Conservation (phyloP, 2,329 filamentous ascomycete species). For the Aspergillus ruber region DNA sequence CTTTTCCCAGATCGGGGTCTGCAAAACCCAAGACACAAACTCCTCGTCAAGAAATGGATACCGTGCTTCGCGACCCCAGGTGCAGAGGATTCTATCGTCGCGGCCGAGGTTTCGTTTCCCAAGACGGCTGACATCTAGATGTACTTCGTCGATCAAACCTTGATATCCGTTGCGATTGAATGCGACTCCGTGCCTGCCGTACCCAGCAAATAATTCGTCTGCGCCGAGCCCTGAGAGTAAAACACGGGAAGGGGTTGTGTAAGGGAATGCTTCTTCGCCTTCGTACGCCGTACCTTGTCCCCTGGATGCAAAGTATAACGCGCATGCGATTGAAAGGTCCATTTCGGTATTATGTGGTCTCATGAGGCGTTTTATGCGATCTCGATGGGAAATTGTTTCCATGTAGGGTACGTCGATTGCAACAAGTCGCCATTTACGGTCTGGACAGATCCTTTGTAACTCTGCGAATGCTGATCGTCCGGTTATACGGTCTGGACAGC, state of each 20-base stretch:
- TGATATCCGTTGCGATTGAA: constrained; percentile 63
- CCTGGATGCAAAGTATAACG: constrained; percentile 89
- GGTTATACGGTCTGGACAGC: constrained; percentile 84
- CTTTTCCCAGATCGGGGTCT: constrained; percentile 70
- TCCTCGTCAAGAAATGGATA: constrained; percentile 88
- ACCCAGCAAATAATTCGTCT: constrained; percentile 93
- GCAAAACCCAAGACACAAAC: constrained; percentile 74
- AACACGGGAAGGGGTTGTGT: constrained; percentile 68
- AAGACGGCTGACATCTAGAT: constrained; percentile 75
- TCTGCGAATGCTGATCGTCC: constrained; percentile 76
- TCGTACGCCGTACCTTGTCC: constrained; percentile 51
- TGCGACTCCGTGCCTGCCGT: constrained; percentile 73
- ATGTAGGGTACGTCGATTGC: constrained; percentile 71
- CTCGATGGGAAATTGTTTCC: constrained; percentile 64
- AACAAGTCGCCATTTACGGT: constrained; percentile 74
- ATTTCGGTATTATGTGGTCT: constrained; percentile 95
- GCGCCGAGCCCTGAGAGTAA: constrained; percentile 89
- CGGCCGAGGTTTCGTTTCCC: constrained; percentile 92
- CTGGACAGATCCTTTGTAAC: constrained; percentile 61
- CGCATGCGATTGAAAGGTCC: constrained; percentile 90
- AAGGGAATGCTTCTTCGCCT: constrained; percentile 29
- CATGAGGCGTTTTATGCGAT: constrained; percentile 68
- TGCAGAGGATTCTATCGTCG: constrained; percentile 82
- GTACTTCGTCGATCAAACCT: constrained; percentile 72
- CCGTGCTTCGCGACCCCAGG: constrained; percentile 82